phyloP scores from a whole-genome alignment of 2,329 filamentous ascomycete species.

The Zymoseptoria pseudotritici region DNA sequence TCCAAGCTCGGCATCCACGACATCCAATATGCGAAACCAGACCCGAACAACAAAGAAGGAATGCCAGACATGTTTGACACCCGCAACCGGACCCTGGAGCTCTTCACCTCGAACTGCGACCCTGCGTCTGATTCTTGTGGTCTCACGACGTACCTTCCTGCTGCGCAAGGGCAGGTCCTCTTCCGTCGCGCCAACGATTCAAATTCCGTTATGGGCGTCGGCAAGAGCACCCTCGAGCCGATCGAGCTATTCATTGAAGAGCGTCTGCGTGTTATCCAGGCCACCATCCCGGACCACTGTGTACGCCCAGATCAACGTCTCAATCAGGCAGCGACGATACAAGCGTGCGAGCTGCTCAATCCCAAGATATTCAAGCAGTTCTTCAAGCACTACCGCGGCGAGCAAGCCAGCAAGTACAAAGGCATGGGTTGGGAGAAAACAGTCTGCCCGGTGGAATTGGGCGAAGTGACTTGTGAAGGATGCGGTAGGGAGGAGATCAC shows the following conservation, averaged over 20 bases:
- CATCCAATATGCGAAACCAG: background rate
- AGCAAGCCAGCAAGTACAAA: constrained; percentile 1
- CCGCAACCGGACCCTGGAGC: background rate
- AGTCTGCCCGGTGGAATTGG: constrained; percentile 2
- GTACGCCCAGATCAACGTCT: background rate
- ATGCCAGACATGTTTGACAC: background rate
- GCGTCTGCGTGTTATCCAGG: constrained; percentile 2
- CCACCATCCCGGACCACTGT: background rate
- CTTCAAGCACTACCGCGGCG: constrained; percentile 4
- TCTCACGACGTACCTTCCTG: background rate
- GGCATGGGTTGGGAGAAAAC: constrained; percentile 1
- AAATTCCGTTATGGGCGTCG: background rate
- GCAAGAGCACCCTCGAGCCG: constrained; percentile 3
- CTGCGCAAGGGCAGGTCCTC: background rate
- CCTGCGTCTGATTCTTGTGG: background rate
- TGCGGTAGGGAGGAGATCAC: background rate
- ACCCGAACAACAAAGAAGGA: background rate
- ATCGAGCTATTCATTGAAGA: constrained; percentile 2
- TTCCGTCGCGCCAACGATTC: background rate
- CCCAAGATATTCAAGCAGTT: constrained; percentile 4
- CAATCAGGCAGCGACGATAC: background rate
- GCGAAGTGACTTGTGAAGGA: background rate
- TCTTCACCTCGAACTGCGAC: background rate
- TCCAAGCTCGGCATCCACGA: background rate
- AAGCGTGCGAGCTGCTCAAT: constrained; percentile 3